phyloP scores from a whole-genome alignment of 179 eudicot genomes.

The Sideroxylon spinosum region DNA sequence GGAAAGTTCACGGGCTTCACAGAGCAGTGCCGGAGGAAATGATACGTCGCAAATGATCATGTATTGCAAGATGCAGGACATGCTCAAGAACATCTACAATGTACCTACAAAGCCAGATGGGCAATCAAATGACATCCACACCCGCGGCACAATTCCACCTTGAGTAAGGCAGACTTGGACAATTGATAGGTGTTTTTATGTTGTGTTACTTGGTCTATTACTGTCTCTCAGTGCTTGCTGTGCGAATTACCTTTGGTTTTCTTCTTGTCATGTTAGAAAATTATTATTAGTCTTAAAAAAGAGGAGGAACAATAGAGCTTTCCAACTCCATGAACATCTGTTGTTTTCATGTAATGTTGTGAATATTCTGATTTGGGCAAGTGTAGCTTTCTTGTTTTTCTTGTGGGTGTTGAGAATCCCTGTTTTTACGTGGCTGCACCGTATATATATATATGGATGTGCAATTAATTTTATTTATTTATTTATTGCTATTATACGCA shows the following conservation, averaged over 20 bases:
- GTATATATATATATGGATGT: too few relatives aligned
- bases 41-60: constrained; percentile 61
- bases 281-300: constrained; percentile 8
- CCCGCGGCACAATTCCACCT: constrained; percentile 21
- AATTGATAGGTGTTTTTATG: not conserved
- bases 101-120: constrained; percentile 46
- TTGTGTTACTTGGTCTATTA: not conserved
- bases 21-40: constrained; percentile 42
- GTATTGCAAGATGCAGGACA: constrained; percentile 56
- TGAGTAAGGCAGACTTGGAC: constrained; percentile 19
- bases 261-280: not conserved
- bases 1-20: constrained; percentile 60
- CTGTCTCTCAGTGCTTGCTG: not conserved
- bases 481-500: not conserved
- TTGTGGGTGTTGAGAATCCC: too few relatives aligned
- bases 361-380: not conserved
- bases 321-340: not conserved
- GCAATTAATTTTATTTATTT: too few relatives aligned
- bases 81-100: constrained; percentile 60
- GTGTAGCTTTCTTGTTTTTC: not conserved
- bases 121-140: constrained; percentile 37
- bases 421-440: not conserved
- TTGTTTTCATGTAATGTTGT: not conserved
- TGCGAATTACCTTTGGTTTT: constrained; percentile 11
- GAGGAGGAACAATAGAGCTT: not conserved